A percentile compares a stretch with the other conserved stretches of the same genome.
These are phyloP conservation scores for Hypoxylon sp. DNA, from an alignment of 2,329 filamentous ascomycete species.

Conservation along the genomic window DNA sequence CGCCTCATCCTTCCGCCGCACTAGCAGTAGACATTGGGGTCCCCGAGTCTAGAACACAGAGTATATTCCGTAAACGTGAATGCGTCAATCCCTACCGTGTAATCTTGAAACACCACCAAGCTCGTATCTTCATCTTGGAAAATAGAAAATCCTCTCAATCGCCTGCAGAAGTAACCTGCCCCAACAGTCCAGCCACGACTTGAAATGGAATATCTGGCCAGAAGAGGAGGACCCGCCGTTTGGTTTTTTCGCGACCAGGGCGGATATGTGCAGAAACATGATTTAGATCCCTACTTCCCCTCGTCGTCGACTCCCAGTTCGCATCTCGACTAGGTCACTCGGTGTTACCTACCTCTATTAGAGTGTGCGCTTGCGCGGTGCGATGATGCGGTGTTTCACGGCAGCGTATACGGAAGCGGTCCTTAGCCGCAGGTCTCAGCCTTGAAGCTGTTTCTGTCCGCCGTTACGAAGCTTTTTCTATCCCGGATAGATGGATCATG, in stretches of 20 bases:
- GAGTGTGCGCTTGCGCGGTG: conserved; percentile 9
- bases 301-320: conserved; percentile 5
- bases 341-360: conserved; percentile 23
- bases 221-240: conserved; percentile 7
- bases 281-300: conserved; percentile 10
- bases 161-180: conserved; percentile 27
- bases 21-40: conserved; percentile 13
- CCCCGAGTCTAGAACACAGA: conserved; percentile 18
- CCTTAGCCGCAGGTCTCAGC: conserved; percentile 18
- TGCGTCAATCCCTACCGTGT: conserved; percentile 8
- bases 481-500: background rate
- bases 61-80: conserved; percentile 3
- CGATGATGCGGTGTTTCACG: conserved; percentile 16
- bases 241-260: background rate
- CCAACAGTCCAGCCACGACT: conserved; percentile 15
- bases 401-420: conserved; percentile 5
- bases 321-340: conserved; percentile 13
- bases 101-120: conserved; percentile 31
- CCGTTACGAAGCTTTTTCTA: background rate
- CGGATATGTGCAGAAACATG: conserved; percentile 12
- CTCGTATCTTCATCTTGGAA: conserved; percentile 18
- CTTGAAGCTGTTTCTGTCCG: background rate
- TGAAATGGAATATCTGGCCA: conserved; percentile 17
- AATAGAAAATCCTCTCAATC: conserved; percentile 16
- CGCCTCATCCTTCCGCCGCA: conserved; percentile 35